Evolutionary conservation across 2,329 filamentous ascomycete species (phyloP).

Genomic region (Cercospora beticola): DNA sequence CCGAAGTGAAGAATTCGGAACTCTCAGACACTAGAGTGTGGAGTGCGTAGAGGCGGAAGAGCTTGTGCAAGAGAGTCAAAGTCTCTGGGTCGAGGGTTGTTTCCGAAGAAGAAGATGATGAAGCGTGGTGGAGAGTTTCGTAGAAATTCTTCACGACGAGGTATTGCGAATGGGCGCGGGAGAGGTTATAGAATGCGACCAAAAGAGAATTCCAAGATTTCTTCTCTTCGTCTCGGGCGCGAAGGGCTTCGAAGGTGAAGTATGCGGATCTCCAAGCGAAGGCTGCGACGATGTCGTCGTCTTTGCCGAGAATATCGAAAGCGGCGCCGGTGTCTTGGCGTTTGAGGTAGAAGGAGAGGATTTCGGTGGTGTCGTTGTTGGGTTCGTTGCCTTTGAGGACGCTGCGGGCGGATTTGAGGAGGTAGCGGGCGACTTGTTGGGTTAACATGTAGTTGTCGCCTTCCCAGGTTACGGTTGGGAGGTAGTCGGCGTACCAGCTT

Average conservation of each 20-base stretch:
- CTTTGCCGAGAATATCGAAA: slow-evolving; percentile 70
- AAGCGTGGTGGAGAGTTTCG: slow-evolving; percentile 57
- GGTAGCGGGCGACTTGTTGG: slow-evolving; percentile 74
- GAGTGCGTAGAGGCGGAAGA: slow-evolving; percentile 66
- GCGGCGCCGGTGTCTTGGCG: slow-evolving; percentile 69
- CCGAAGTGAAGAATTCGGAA: slow-evolving; percentile 69
- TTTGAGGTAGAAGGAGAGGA: slow-evolving; percentile 63
- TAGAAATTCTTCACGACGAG: slow-evolving; percentile 80
- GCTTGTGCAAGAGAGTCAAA: slow-evolving; percentile 59
- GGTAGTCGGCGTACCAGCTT: slow-evolving; percentile 71
- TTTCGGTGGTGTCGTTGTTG: slow-evolving; percentile 66
- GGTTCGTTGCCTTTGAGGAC: slow-evolving; percentile 65
- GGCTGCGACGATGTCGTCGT: slow-evolving; percentile 68
- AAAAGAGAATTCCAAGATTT: slow-evolving; percentile 74
- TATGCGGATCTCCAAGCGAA: slow-evolving; percentile 75
- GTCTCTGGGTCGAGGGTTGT: slow-evolving; percentile 60
- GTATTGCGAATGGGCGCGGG: slow-evolving; percentile 73
- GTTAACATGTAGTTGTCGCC: slow-evolving; percentile 82
- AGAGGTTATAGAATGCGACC: slow-evolving; percentile 75
- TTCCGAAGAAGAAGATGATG: slow-evolving; percentile 40
- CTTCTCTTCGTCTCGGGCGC: slow-evolving; percentile 72
- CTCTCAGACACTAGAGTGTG: slow-evolving; percentile 68
- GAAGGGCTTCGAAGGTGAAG: slow-evolving; percentile 72
- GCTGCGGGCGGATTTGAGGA: slow-evolving; percentile 71
- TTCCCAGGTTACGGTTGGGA: slow-evolving; percentile 71